Evolutionary conservation across 768 basidiomycete genomes (phyloP).

Genomic region (Trametes cubensis): DNA sequence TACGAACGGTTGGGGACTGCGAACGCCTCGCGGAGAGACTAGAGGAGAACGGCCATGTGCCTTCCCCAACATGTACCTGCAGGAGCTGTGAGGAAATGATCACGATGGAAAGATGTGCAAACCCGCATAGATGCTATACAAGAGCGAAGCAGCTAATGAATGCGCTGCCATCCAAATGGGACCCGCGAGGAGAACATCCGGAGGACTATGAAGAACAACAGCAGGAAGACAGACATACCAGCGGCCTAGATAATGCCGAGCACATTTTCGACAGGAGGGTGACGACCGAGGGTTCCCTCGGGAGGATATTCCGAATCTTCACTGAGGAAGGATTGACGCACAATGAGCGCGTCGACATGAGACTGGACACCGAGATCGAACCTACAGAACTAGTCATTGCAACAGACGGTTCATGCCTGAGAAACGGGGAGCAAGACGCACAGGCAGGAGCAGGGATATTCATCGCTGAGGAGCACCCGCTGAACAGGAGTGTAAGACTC

Average conservation of each 20-base stretch:
- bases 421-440: background rate
- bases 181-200: background rate
- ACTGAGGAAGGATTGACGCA: background rate
- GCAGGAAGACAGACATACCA: too few relatives aligned
- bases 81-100: background rate
- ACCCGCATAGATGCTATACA: background rate
- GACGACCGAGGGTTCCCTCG: background rate
- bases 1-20: background rate
- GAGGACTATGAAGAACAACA: slow-evolving; percentile 6
- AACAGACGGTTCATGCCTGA: slow-evolving; percentile 7
- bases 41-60: background rate
- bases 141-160: background rate
- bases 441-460: slow-evolving; percentile 7
- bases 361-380: background rate
- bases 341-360: background rate
- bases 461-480: background rate
- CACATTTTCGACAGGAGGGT: background rate
- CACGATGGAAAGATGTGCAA: background rate
- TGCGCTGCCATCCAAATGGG: background rate
- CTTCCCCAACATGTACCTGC: background rate
- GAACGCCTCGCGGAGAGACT: background rate
- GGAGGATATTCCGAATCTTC: slow-evolving; percentile 1
- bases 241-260: too few relatives aligned
- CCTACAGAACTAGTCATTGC: background rate
- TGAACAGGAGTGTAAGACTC: background rate